phyloP scores from a whole-genome alignment of 352 stramenopile genomes.

The Poterioochromonas sp. region DNA sequence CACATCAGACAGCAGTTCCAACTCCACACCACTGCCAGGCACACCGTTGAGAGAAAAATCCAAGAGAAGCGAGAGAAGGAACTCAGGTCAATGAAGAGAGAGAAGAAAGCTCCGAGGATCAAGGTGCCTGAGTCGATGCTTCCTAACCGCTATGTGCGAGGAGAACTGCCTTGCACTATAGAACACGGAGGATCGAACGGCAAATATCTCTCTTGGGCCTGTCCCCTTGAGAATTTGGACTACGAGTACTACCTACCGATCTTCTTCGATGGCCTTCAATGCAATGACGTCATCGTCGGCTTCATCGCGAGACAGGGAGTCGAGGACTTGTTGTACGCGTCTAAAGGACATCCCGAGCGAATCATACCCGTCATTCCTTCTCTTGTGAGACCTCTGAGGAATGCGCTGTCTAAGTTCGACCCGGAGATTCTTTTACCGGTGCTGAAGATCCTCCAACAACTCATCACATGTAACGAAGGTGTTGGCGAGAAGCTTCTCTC shows the following conservation, averaged over 20 bases:
- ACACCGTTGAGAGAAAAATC: slow-evolving; percentile 28
- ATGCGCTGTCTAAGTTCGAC: slow-evolving; percentile 48
- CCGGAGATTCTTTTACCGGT: slow-evolving; percentile 23
- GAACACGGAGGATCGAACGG: slow-evolving; percentile 42
- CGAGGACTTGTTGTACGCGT: slow-evolving; percentile 30
- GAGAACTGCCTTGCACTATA: slow-evolving; percentile 51
- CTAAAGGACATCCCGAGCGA: slow-evolving; percentile 17
- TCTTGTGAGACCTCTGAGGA: slow-evolving; percentile 57
- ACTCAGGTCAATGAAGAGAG: background rate
- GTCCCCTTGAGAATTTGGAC: slow-evolving; percentile 54
- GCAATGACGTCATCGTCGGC: slow-evolving; percentile 33
- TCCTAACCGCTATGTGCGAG: slow-evolving; percentile 46
- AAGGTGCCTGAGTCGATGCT: slow-evolving; percentile 42
- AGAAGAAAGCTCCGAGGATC: slow-evolving; percentile 12
- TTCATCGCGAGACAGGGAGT: slow-evolving; percentile 34
- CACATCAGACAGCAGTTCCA: slow-evolving; percentile 33
- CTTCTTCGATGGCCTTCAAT: slow-evolving; percentile 67
- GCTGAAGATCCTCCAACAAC: slow-evolving; percentile 52
- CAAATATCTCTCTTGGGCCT: slow-evolving; percentile 48
- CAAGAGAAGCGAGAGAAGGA: slow-evolving; percentile 34
- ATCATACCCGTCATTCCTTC: slow-evolving; percentile 50
- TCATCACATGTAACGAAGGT: slow-evolving; percentile 47
- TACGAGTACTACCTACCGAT: slow-evolving; percentile 73
- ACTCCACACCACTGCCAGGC: slow-evolving; percentile 28
- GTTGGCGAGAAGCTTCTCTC: slow-evolving; percentile 70